A percentile compares a stretch with the other conserved stretches of the same genome.
phyloP scores from a whole-genome alignment of 306 rosid genomes.

The Phaseolus lunatus region DNA sequence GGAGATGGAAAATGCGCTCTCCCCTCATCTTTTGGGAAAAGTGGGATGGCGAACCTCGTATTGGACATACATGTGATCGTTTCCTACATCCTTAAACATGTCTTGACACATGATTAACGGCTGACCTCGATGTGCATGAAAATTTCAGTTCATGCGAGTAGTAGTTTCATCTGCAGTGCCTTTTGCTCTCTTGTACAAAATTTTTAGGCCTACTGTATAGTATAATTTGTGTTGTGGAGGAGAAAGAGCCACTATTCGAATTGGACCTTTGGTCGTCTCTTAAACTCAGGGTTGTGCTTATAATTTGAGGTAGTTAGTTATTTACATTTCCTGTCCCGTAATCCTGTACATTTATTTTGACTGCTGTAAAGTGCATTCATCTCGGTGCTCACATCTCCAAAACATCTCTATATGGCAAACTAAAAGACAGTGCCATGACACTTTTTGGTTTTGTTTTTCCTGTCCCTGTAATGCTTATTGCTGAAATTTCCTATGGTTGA shows the following conservation, averaged over 20 bases:
- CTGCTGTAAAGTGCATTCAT: slow-evolving; percentile 28
- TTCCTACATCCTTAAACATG: slow-evolving; percentile 35
- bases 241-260: slow-evolving; percentile 52
- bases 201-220: slow-evolving; percentile 71
- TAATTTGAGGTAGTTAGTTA: slow-evolving; percentile 45
- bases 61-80: slow-evolving; percentile 39
- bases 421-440: neutral
- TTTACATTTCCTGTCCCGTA: slow-evolving; percentile 12
- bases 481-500: neutral
- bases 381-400: neutral
- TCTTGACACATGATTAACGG: slow-evolving; percentile 47
- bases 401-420: slow-evolving; percentile 4
- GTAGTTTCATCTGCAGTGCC: slow-evolving; percentile 49
- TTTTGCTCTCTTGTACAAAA: slow-evolving; percentile 51
- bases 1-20: slow-evolving; percentile 49
- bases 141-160: slow-evolving; percentile 52
- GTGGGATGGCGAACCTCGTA: slow-evolving; percentile 49
- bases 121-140: slow-evolving; percentile 52
- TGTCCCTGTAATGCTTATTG: neutral
- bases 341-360: slow-evolving; percentile 16
- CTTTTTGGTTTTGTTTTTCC: neutral
- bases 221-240: slow-evolving; percentile 56
- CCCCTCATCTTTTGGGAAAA: slow-evolving; percentile 41
- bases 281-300: slow-evolving; percentile 56
- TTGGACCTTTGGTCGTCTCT: slow-evolving; percentile 55